phyloP scores from a whole-genome alignment of 495 filamentous ascomycete genomes.

The Schizothecium vesticola region DNA sequence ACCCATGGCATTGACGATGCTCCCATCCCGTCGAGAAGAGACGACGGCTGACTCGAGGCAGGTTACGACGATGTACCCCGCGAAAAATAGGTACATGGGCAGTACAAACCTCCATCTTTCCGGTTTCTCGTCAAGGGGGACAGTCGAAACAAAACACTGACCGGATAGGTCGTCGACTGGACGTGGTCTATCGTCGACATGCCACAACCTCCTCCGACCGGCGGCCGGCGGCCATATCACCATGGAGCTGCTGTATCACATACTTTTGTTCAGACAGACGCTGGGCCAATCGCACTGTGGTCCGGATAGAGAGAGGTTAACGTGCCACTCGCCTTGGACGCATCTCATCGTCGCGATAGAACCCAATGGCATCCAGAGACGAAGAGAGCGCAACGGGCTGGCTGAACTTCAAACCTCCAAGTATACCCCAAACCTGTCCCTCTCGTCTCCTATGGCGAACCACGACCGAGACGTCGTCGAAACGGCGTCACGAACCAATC shows the following conservation, averaged over 20 bases:
- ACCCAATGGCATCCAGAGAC: not conserved
- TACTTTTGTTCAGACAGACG: not conserved
- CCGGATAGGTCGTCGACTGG: not conserved
- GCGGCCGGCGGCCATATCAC: not conserved
- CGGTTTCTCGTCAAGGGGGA: not conserved
- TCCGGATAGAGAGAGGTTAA: not conserved
- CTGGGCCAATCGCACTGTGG: not conserved
- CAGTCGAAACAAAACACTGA: not conserved
- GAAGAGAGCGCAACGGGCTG: not conserved
- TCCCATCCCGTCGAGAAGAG: not conserved
- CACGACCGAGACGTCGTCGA: no score
- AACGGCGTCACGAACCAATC: not conserved
- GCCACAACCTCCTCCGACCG: not conserved
- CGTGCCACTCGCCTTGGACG: not conserved
- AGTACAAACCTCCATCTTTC: not conserved
- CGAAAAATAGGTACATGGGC: not conserved
- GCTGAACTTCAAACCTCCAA: not conserved
- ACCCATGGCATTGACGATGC: not conserved
- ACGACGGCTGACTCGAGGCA: not conserved
- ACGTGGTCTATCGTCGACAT: not conserved
- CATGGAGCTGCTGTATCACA: not conserved
- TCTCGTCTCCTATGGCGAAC: no score
- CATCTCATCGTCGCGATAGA: not conserved
- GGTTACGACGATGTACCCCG: not conserved
- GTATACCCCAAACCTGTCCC: not conserved